Base-by-base conservation (phyloP, 192 early-diverging fungal species). In the Podochytrium sp. region DNA sequence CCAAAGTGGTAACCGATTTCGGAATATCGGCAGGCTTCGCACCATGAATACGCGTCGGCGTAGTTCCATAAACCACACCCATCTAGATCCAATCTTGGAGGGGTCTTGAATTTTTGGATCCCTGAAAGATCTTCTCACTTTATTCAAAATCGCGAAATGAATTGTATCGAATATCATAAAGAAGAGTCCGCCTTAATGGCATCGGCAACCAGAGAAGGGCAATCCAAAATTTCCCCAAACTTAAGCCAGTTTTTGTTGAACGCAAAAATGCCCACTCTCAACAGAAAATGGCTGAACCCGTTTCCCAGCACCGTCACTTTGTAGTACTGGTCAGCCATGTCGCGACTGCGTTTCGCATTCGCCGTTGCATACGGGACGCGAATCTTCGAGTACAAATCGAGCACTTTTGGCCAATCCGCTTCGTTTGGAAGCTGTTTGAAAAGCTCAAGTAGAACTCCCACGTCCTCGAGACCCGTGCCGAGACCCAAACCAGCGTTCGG, bases 401-500 rank as follows among this genome's bases (percentile, higher is more conserved):
- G 29, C 34, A 63, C 61, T 23, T 29, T 63, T 14, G 14, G 0
- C 30, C 30, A n/a, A 1, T 30, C 29, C n/a, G n/a, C n/a, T 47
- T 47, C 43, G n/a, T 47, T 29, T 34, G 30, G 56, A 39, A 50
- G 49, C 3, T 39, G 59, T 1, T 7, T 12, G 29, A 65, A 35
- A 6, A 79, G 61, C 25, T 77, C 73, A 14, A 39, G 39, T 20
- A 79, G 49, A 23, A 73, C 52, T 16, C 74, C 78, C 1, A 58
- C 73, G 42, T 79, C 78, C 41, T 79, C 78, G 16, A 79, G 42
- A 3, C 66, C 73, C 10, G 56, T 32, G 43, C 40, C 50, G 47
- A 52, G 50, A 34, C 78, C 78, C 20, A 62, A 67, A 30, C 78
- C 78, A 51, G 70, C 66, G 53, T 75, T 53, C 16, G 78, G 78